A percentile compares a stretch with the other conserved stretches of the same genome.
Evolutionary conservation across 208 protist genomes (phyloP).

Genomic region (Kentomonas sorsogonicus): DNA sequence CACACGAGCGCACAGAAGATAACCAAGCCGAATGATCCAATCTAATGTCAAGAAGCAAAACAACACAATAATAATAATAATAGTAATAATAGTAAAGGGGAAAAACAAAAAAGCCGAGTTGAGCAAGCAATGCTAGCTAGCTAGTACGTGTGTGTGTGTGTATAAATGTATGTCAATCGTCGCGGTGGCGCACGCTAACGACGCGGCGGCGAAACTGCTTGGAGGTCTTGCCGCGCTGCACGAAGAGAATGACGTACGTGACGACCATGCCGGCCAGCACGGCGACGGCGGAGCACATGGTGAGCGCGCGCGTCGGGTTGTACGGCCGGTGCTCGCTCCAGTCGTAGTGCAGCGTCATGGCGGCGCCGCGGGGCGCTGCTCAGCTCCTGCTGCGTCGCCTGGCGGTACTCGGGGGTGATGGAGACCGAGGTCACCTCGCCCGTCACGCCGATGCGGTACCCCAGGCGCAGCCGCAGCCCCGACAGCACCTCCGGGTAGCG

Average conservation of each 20-base stretch:
- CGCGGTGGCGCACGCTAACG: conserved; percentile 31
- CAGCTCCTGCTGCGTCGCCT: conserved; percentile 6
- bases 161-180: conserved; percentile 19
- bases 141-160: background rate
- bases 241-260: conserved; percentile 30
- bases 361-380: no score
- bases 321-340: conserved; percentile 67
- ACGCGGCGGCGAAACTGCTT: conserved; percentile 36
- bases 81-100: background rate
- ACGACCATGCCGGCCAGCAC: conserved; percentile 34
- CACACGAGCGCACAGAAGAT: no score
- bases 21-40: no score
- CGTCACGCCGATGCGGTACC: conserved; percentile 46
- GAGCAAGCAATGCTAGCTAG: background rate
- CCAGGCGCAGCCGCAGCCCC: conserved; percentile 44
- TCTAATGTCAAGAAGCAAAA: conserved; percentile 2
- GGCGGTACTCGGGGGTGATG: conserved; percentile 30
- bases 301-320: conserved; percentile 52
- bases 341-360: conserved; percentile 36
- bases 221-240: conserved; percentile 18
- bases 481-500: conserved; percentile 17
- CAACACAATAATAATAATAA: conserved; percentile 1
- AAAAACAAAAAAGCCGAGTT: conserved; percentile 10
- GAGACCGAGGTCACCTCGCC: conserved; percentile 55
- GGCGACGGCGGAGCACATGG: conserved; percentile 31